Evolutionary conservation across 495 filamentous ascomycete genomes (phyloP), one percentile per base, ranked within the genome.

Genomic region (Durotheca rogersii): DNA sequence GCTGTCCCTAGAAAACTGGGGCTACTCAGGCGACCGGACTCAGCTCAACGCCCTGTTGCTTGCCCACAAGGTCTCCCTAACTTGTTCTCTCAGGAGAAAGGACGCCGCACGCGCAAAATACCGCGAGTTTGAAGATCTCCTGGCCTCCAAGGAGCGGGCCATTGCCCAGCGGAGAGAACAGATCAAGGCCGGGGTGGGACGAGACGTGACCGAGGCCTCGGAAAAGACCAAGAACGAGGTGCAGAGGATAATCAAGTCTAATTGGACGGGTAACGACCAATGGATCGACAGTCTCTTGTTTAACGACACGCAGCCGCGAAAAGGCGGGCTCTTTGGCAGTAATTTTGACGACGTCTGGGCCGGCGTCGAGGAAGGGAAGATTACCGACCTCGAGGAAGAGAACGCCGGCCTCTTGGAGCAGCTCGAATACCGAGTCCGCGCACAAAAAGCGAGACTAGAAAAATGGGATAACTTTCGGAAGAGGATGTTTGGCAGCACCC

Each of bases 191-290:
- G 47, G 43, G 31, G 37, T 47, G 3, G 45, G 50, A 31, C 45
- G 44, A 21, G 45, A 38, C 7, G 29, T 47, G 7, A 53, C 58
- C 11, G 43, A 54, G 33, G 55, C 75, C 11, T 71, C 72, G 11
- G 55, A 71, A n/a, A 59, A 66, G 19, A 61, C 67, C 17, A 72
- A 68, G 12, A 56, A 62, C 0, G 68, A 72, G 10, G 59, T 81
- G 9, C 71, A 78, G 33, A 71, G 73, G 19, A 71, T 78, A 11
- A 63, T 90, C 20, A 75, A 75, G 51, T 79, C 80, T 15, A 87
- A 89, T 51, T 95, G 89, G 89, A 70, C 85, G 5, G 89, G 89
- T 1, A 76, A 83, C 52, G 73, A 80, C 38, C 74, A 83, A 40
- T 88, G 87, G 83, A 72, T 84, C 55, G 79, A 87, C 29, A 66